Evolutionary conservation across 768 basidiomycete species (phyloP).

Genomic region (Russula sp.): DNA sequence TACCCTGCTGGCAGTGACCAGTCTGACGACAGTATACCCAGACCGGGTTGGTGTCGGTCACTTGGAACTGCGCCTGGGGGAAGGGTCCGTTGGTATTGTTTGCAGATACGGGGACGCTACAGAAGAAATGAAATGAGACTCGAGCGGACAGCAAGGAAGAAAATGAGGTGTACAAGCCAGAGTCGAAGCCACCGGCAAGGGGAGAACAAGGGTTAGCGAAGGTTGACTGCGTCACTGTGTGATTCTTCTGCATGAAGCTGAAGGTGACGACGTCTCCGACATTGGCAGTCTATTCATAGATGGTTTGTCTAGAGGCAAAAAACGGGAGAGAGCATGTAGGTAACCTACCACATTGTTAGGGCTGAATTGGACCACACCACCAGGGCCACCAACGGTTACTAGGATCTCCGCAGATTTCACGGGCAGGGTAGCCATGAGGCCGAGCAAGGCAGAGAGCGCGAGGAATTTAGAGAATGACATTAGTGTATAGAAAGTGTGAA

Average conservation of each 20-base stretch:
- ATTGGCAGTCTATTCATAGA: conserved; percentile 33
- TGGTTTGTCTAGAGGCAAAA: background rate
- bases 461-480: conserved; percentile 22
- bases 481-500: background rate
- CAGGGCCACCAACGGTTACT: conserved; percentile 43
- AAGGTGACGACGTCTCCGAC: conserved; percentile 44
- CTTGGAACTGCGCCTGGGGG: conserved; percentile 37
- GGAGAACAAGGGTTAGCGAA: conserved; percentile 42
- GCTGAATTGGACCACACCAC: conserved; percentile 33
- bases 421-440: conserved; percentile 30
- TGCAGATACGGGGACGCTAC: conserved; percentile 41
- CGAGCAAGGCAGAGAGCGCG: conserved; percentile 19
- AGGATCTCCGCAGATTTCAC: conserved; percentile 33
- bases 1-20: conserved; percentile 49
- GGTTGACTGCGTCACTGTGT: conserved; percentile 49
- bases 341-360: conserved; percentile 31
- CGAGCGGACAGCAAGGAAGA: background rate
- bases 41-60: conserved; percentile 39
- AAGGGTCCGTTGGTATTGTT: conserved; percentile 36
- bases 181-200: conserved; percentile 43
- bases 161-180: conserved; percentile 42
- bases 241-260: conserved; percentile 50
- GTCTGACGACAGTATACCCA: conserved; percentile 56
- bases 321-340: background rate
- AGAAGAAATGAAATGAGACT: conserved; percentile 27